These are phyloP conservation scores for Aspergillus hiratsukae DNA, from an alignment of 2,329 filamentous ascomycete species.

Conservation along the genomic window DNA sequence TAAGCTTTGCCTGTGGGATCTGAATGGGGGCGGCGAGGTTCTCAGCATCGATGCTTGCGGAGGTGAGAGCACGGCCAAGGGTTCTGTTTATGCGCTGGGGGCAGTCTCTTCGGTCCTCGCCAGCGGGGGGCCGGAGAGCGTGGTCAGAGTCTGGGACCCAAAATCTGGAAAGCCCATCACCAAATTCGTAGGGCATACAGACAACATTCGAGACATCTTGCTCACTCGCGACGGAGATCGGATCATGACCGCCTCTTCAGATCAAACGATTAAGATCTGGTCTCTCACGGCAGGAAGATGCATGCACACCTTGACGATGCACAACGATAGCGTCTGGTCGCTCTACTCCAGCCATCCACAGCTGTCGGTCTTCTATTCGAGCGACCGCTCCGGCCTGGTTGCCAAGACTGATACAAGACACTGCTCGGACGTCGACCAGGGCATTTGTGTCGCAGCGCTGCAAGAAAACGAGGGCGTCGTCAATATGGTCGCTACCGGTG, in stretches of 20 bases:
- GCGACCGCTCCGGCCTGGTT: constrained; percentile 86
- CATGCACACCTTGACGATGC: constrained; percentile 98
- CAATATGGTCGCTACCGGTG: constrained; percentile 59
- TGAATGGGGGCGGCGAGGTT: constrained; percentile 79
- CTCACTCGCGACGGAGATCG: constrained; percentile 85
- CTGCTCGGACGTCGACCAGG: constrained; percentile 74
- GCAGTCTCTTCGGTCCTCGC: constrained; percentile 77
- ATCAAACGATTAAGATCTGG: constrained; percentile 98
- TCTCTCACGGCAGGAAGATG: constrained; percentile 91
- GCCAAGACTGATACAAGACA: constrained; percentile 90
- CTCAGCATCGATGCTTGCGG: constrained; percentile 73
- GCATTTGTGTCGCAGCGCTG: constrained; percentile 81
- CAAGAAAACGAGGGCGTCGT: constrained; percentile 76
- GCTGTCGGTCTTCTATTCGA: constrained; percentile 88
- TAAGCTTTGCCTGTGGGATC: constrained; percentile 89
- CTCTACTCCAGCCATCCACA: constrained; percentile 83
- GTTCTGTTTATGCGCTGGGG: constrained; percentile 87
- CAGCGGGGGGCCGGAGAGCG: constrained; percentile 89
- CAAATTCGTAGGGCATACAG: constrained; percentile 94
- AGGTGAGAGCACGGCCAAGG: constrained; percentile 80
- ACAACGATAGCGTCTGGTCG: constrained; percentile 97
- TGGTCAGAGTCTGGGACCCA: constrained; percentile 87
- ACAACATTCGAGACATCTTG: constrained; percentile 87
- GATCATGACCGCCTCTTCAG: constrained; percentile 89
- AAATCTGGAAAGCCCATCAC: constrained; percentile 84